Conservation (phyloP, 768 basidiomycete species). For the Termitomyces sp. region DNA sequence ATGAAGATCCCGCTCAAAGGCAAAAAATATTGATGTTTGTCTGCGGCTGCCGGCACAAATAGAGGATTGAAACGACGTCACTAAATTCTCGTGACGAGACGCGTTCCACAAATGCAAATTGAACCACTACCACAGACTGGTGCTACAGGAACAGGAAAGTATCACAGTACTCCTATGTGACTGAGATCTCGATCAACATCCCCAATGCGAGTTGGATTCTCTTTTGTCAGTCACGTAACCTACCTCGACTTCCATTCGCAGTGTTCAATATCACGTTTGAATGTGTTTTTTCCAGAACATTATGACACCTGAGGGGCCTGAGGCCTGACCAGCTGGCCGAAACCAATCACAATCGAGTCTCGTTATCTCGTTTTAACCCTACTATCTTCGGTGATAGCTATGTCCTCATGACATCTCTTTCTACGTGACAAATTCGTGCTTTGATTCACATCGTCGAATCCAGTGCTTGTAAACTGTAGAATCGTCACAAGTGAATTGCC, state of each 20-base stretch:
- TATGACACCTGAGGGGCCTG: not conserved
- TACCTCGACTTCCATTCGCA: not conserved
- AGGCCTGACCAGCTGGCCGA: not conserved
- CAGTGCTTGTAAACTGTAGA: not conserved
- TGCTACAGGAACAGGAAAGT: not conserved
- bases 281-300: not conserved
- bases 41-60: not conserved
- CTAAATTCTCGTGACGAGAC: no score
- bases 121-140: no score
- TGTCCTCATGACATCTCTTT: not conserved
- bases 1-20: not conserved
- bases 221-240: not conserved
- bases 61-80: not conserved
- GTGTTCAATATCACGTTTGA: not conserved
- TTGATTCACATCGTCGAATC: not conserved
- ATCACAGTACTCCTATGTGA: not conserved
- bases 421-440: not conserved
- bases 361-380: not conserved
- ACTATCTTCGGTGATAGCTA: not conserved
- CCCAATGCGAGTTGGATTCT: not conserved
- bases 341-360: not conserved
- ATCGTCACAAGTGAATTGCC: not conserved
- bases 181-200: not conserved
- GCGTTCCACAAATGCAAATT: not conserved
- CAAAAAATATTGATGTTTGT: constrained; percentile 6